Evolutionary conservation across 768 basidiomycete species (phyloP), one percentile per base, ranked within the genome.

Genomic region (Gelatoporia subvermispora): DNA sequence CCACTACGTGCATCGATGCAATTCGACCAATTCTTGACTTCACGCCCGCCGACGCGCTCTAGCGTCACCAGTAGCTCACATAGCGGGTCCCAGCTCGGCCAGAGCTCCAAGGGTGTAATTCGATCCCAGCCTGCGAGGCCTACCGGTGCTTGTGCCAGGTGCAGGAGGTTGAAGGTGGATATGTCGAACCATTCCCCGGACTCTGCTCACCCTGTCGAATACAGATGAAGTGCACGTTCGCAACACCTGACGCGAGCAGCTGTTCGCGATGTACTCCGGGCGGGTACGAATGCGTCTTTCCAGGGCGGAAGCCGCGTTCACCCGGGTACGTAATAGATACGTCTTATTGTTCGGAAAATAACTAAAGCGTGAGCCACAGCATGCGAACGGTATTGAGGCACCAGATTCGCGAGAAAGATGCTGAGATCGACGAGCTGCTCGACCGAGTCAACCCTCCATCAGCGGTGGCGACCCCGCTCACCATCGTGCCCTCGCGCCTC

Each of bases 361-460:
- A 42, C 28, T 22, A 39, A 7, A 41, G 13, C 15, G 38, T 37
- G 28, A 15, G 21, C n/a, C 43, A 43, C 43, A 65, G 65, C 13
- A 52, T 62, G 56, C 61, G 65, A 24, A 62, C 64, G 41, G 56
- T 61, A 18, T 45, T 67, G n/a, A 57, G 62, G 21, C 59, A 60
- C 38, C 61, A 65, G 35, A 65, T 67, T 38, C 58, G 64, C 16
- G 64, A 65, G 53, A 67, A 65, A 50, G 61, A 65, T 38, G 59
- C 63, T 4, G 53, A 56, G 50, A 60, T 60, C 41, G 36, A 60
- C 49, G 56, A 59, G 16, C 56, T 67, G 40, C 52, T 59, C 41
- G 51, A 51, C 25, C 45, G 60, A 36, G 58, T 62, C 28, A 63
- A 58, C 49, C 60, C 62, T 15, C 48, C 61, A 23, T 49, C 60